Evolutionary conservation across 1,139 yeast species (phyloP).

Genomic region (Protomyces macrosporus): DNA sequence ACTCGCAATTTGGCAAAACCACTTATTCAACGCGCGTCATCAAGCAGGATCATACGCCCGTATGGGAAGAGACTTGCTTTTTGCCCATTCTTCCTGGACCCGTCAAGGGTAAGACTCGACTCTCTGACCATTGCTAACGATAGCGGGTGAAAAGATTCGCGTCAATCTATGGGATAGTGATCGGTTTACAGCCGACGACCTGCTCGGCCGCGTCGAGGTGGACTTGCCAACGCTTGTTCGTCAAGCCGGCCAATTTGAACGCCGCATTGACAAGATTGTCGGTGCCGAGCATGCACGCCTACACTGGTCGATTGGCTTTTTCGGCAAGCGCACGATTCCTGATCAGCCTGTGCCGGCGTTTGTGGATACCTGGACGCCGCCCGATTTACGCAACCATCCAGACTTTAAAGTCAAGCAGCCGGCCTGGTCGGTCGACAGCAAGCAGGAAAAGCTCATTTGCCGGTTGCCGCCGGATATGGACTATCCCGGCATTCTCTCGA

Average conservation of each 20-base stretch:
- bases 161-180: conserved; percentile 28
- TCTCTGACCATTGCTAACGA: background rate
- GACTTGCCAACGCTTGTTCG: conserved; percentile 19
- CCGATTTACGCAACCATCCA: conserved; percentile 18
- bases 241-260: conserved; percentile 15
- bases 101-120: conserved; percentile 1
- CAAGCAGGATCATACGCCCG: conserved; percentile 24
- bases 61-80: conserved; percentile 26
- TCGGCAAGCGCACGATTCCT: conserved; percentile 6
- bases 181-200: conserved; percentile 26
- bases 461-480: conserved; percentile 20
- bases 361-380: conserved; percentile 15
- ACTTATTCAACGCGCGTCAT: conserved; percentile 27
- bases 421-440: conserved; percentile 14
- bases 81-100: conserved; percentile 23
- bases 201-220: conserved; percentile 26
- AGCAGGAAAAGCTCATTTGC: conserved; percentile 20
- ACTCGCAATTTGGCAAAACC: conserved; percentile 25
- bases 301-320: conserved; percentile 25
- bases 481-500: conserved; percentile 24
- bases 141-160: conserved; percentile 26
- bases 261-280: conserved; percentile 21
- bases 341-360: conserved; percentile 13
- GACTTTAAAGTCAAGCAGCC: conserved; percentile 17
- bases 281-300: conserved; percentile 16